Conservation (phyloP, 306 rosid species). For the Castanospermum australe region DNA sequence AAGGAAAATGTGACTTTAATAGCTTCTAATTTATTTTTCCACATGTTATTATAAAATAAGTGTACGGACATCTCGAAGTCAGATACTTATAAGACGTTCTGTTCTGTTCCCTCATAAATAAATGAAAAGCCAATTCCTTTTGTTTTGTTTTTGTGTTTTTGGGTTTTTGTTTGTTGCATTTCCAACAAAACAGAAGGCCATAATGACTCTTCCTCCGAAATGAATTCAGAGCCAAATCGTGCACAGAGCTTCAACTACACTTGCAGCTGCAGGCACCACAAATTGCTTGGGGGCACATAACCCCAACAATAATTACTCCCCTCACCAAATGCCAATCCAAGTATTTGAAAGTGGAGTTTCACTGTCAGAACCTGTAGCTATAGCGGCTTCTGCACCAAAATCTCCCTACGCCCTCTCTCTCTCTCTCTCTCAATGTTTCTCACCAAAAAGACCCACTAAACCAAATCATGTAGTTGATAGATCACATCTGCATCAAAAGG, state of each 20-base stretch:
- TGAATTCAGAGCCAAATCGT: neutral
- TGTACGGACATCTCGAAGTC: too few species aligned
- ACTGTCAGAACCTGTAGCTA: slow-evolving; percentile 31
- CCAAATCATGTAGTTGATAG: slow-evolving; percentile 19
- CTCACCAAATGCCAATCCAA: neutral
- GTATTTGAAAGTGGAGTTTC: slow-evolving; percentile 18
- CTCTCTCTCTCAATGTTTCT: neutral
- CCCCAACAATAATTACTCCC: neutral
- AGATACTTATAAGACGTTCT: neutral
- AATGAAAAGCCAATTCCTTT: neutral
- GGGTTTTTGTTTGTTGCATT: neutral
- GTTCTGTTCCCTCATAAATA: neutral
- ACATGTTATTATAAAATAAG: too few species aligned
- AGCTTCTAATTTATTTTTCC: too few species aligned
- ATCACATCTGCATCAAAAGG: neutral
- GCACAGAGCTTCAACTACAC: neutral
- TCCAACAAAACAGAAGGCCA: neutral
- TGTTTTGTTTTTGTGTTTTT: neutral
- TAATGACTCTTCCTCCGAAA: neutral
- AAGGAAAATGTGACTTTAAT: too few species aligned
- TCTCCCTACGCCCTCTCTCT: too few species aligned
- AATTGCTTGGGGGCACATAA: neutral
- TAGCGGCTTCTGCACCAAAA: neutral
- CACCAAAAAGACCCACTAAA: neutral
- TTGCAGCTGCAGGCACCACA: neutral